Base-by-base conservation (phyloP, 192 early-diverging fungal genomes). In the Entomortierella chlamydospora region DNA sequence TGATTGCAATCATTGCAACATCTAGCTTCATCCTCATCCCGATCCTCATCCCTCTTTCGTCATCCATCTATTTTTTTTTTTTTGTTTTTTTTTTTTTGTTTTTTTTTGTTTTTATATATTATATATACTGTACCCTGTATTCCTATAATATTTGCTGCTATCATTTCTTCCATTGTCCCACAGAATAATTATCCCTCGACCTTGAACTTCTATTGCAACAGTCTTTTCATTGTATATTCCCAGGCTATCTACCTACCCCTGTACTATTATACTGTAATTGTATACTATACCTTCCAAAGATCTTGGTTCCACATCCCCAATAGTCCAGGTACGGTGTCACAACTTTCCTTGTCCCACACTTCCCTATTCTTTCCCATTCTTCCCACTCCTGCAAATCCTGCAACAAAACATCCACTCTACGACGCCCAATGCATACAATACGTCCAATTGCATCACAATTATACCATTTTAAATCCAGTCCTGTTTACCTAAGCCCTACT, bases 401-500 rank as follows among this genome's bases (percentile, higher is more conserved):
- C 10, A 10, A 37, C 34, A 37, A 37, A 4, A 37, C 34, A 7
- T 37, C 5, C 10, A 37, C 34, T 37, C 34, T 37, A 37, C 34
- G 10, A 37, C 34, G 10, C 34, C 4, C 34, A 37, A 37, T 37
- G 10, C 34, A 10, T 10, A 4, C 45, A 47, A 17, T 20, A 17
- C 45, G 45, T 47, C 15, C 45, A 47, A 47, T 47, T 47, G 45
- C 45, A 47, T 47, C 45, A 47, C 45, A 11, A 47, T 47, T 12
- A 57, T 31, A 34, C 33, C 31, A 31, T 31, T 1, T 57, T 15
- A 23, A 3, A 18, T 7, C 4, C 11, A 23, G 34, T 34, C 34
- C 34, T 66, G 64, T 66, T 66, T 66, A 66, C 53, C 20, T 56
- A 66, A 66, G 25, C 39, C 42, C 56, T 33, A 57, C 15, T 47